These are phyloP conservation scores for Auriscalpium microsporum DNA, from an alignment of 768 basidiomycete species.

Conservation along the genomic window DNA sequence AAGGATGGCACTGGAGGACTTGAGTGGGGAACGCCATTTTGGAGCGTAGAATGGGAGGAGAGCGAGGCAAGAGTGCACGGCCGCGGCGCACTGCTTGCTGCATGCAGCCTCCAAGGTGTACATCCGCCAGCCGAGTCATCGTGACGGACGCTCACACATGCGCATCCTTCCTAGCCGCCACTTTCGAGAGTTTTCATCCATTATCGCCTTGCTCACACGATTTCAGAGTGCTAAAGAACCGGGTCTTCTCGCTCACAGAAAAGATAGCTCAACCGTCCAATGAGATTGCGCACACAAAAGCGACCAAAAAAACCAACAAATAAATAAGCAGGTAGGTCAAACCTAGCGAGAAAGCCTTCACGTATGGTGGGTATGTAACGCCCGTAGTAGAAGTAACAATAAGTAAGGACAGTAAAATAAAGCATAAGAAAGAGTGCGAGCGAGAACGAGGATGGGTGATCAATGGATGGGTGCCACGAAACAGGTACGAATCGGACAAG, in stretches of 20 bases:
- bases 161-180: too few relatives aligned
- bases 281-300: too few relatives aligned
- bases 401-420: background rate
- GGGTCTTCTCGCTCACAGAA: too few relatives aligned
- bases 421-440: background rate
- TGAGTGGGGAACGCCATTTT: conserved; percentile 23
- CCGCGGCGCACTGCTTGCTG: conserved; percentile 1
- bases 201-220: too few relatives aligned
- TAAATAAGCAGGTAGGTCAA: background rate
- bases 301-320: background rate
- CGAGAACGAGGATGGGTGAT: background rate
- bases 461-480: background rate
- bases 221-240: too few relatives aligned
- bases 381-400: background rate
- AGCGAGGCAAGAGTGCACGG: conserved; percentile 2
- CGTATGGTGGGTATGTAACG: background rate
- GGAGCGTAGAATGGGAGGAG: background rate
- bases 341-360: background rate
- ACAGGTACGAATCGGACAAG: background rate
- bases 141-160: too few relatives aligned
- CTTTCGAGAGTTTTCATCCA: too few relatives aligned
- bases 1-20: conserved; percentile 55
- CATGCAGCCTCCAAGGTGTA: background rate
- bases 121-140: too few relatives aligned
- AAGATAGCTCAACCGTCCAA: too few relatives aligned